Evolutionary conservation across 306 rosid genomes (phyloP).

Genomic region (Crataegus laevigata): DNA sequence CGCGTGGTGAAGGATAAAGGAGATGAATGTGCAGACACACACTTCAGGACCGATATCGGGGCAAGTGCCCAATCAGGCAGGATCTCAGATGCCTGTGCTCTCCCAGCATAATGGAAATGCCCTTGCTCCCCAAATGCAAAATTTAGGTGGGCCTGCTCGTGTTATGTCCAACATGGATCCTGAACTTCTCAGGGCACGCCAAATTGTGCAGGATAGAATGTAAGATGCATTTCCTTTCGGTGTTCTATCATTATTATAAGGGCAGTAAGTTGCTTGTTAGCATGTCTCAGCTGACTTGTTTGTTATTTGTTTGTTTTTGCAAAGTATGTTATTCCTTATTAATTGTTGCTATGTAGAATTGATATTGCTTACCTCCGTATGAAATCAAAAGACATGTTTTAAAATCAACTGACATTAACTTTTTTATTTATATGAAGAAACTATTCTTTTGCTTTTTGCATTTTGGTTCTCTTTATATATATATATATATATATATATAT

Average conservation of each 20-base stretch:
- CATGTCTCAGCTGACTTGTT: background rate
- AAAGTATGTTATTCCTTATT: background rate
- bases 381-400: background rate
- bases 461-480: background rate
- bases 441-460: background rate
- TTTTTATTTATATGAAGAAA: background rate
- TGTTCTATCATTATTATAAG: background rate
- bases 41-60: slow-evolving; percentile 60
- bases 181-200: slow-evolving; percentile 50
- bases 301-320: background rate
- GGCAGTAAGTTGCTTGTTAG: background rate
- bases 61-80: slow-evolving; percentile 67
- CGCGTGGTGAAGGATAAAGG: slow-evolving; percentile 25
- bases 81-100: slow-evolving; percentile 49
- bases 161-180: slow-evolving; percentile 42
- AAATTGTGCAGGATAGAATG: slow-evolving; percentile 58
- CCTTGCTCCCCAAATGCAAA: slow-evolving; percentile 47
- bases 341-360: background rate
- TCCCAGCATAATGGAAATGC: slow-evolving; percentile 53
- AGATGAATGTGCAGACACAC: slow-evolving; percentile 66
- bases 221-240: slow-evolving; percentile 27
- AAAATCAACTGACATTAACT: too few species aligned
- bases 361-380: background rate
- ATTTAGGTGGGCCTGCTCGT: slow-evolving; percentile 37
- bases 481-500: too few species aligned